A percentile compares a stretch with the other conserved stretches of the same genome.
These are phyloP conservation scores for Blastobotrys raffinosifermentans DNA, from an alignment of 1,139 yeast genomes.

Conservation along the genomic window DNA sequence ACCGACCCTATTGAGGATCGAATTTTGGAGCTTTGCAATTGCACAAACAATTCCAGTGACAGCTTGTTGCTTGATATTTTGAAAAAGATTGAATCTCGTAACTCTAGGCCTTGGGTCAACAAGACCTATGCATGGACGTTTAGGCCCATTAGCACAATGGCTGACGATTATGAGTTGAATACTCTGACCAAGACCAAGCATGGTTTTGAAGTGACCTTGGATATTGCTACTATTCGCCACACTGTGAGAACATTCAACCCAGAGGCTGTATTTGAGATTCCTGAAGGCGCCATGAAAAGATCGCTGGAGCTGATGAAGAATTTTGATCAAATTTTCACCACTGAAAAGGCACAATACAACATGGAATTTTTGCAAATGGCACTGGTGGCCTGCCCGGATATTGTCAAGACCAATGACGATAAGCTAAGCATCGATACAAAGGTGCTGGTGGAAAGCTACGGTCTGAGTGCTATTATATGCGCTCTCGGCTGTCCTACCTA, in stretches of 20 bases:
- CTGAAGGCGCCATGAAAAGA: slow-evolving; percentile 1
- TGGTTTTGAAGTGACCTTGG: slow-evolving; percentile 51
- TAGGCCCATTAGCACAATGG: slow-evolving; percentile 27
- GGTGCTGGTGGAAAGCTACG: slow-evolving; percentile 51
- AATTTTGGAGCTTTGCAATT: slow-evolving; percentile 51
- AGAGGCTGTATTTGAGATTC: slow-evolving; percentile 11
- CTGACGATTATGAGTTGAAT: slow-evolving; percentile 21
- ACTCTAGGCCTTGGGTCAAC: slow-evolving; percentile 52
- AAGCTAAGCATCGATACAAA: slow-evolving; percentile 46
- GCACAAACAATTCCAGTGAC: slow-evolving; percentile 59
- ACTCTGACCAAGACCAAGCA: slow-evolving; percentile 32
- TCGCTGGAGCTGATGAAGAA: background rate
- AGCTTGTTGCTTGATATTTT: slow-evolving; percentile 52
- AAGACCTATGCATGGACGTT: slow-evolving; percentile 64
- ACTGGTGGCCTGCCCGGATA: slow-evolving; percentile 27
- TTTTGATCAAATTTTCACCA: slow-evolving; percentile 5
- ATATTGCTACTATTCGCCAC: slow-evolving; percentile 46
- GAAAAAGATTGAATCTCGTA: slow-evolving; percentile 48
- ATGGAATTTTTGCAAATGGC: slow-evolving; percentile 28
- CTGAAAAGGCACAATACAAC: too few species aligned
- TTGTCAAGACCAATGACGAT: slow-evolving; percentile 21
- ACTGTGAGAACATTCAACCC: slow-evolving; percentile 40
- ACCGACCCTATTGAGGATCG: slow-evolving; percentile 43
- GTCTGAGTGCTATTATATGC: slow-evolving; percentile 53
- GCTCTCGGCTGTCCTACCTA: slow-evolving; percentile 35